These are phyloP conservation scores for Leccinum rimulosum DNA, from an alignment of 768 basidiomycete species.

Conservation along the genomic window DNA sequence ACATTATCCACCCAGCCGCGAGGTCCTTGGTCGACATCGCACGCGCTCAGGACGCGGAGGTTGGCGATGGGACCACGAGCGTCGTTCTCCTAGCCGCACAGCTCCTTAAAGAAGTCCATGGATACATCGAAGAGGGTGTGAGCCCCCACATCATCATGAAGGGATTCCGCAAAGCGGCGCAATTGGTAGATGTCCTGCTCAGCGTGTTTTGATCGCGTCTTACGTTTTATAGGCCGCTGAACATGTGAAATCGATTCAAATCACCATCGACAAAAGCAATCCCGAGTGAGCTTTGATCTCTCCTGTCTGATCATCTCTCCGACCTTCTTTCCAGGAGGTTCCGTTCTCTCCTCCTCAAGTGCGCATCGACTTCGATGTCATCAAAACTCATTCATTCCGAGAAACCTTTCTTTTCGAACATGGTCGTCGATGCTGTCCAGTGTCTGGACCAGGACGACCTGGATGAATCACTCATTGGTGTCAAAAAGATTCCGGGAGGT, in stretches of 20 bases:
- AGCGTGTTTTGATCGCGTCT: conserved; percentile 9
- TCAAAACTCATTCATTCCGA: conserved; percentile 98
- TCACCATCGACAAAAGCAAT: conserved; percentile 85
- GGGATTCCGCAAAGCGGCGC: conserved; percentile 84
- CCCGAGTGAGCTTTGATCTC: conserved; percentile 64
- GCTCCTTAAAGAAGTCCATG: conserved; percentile 86
- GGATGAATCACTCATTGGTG: conserved; percentile 93
- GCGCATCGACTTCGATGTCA: conserved; percentile 99
- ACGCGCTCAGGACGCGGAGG: conserved; percentile 96
- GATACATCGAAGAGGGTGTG: conserved; percentile 94
- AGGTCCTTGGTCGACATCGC: conserved; percentile 98
- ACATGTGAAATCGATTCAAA: conserved; percentile 85
- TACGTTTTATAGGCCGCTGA: conserved; percentile 63
- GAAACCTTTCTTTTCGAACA: conserved; percentile 97
- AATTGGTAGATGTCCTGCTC: conserved; percentile 58
- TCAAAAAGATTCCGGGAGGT: conserved; percentile 97
- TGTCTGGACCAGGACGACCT: conserved; percentile 91
- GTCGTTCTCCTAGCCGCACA: conserved; percentile 95
- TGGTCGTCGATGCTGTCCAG: conserved; percentile 97
- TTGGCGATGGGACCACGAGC: conserved; percentile 97
- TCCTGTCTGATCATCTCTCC: conserved; percentile 1
- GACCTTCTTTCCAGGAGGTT: conserved; percentile 60
- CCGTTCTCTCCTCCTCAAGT: conserved; percentile 91
- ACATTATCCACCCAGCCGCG: conserved; percentile 97
- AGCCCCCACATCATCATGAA: conserved; percentile 98